Conservation (phyloP, 495 filamentous ascomycete species). For the Xylaria sp. region DNA sequence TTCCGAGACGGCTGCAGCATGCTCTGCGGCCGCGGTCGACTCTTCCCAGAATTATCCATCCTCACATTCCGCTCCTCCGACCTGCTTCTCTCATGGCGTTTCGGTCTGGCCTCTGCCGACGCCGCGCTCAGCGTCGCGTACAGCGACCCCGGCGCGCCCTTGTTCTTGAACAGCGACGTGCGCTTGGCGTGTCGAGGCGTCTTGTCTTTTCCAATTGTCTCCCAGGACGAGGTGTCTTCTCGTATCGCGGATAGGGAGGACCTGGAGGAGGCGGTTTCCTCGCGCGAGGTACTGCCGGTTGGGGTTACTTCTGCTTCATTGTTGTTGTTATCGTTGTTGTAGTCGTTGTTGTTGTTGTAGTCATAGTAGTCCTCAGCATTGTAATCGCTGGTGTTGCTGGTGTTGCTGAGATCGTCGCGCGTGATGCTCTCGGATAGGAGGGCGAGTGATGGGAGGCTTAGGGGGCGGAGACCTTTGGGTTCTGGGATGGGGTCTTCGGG, state of each 20-base stretch:
- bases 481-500: neutral
- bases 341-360: too few species aligned
- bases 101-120: conserved; percentile 26
- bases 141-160: conserved; percentile 28
- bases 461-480: neutral
- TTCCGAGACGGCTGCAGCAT: conserved; percentile 13
- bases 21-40: conserved; percentile 26
- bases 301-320: neutral
- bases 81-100: conserved; percentile 21
- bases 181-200: conserved; percentile 17
- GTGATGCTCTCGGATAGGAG: conserved; percentile 16
- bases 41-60: neutral
- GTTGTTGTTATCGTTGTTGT: too few species aligned
- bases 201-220: conserved; percentile 1
- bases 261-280: conserved; percentile 18
- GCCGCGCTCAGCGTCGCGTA: conserved; percentile 31
- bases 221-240: conserved; percentile 4
- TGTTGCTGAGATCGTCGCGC: conserved; percentile 5
- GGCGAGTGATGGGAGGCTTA: neutral
- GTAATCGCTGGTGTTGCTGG: too few species aligned
- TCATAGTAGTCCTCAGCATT: too few species aligned
- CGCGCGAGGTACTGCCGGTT: neutral
- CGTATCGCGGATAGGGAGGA: conserved; percentile 11
- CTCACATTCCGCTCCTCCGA: conserved; percentile 29
- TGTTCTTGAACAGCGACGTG: conserved; percentile 32